Conservation (phyloP, 306 rosid genomes). For the Quercus suber region DNA sequence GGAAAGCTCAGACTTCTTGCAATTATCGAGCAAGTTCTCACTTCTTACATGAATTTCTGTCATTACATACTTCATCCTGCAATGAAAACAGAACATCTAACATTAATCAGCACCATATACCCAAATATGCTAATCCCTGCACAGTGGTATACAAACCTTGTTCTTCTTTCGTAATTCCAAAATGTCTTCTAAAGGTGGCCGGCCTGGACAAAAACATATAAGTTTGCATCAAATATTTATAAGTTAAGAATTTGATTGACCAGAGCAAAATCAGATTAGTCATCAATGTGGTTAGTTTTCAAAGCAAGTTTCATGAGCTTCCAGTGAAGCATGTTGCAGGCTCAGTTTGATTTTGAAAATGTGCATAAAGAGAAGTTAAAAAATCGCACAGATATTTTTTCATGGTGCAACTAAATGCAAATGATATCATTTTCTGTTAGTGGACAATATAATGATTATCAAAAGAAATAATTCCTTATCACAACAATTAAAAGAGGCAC, state of each 20-base stretch:
- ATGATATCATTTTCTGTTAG: background rate
- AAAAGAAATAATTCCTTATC: background rate
- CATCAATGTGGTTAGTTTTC: background rate
- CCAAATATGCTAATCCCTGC: slow-evolving; percentile 3
- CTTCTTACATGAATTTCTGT: slow-evolving; percentile 60
- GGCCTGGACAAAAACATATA: slow-evolving; percentile 48
- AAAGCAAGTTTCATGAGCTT: background rate
- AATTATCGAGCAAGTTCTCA: slow-evolving; percentile 29
- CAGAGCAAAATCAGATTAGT: background rate
- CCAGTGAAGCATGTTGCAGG: background rate
- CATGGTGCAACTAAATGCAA: background rate
- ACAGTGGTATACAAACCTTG: slow-evolving; percentile 43
- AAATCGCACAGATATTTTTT: background rate
- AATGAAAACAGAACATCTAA: slow-evolving; percentile 5
- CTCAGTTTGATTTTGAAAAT: background rate
- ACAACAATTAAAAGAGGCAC: background rate
- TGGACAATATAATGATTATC: background rate
- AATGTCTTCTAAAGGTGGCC: slow-evolving; percentile 77
- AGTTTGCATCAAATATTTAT: background rate
- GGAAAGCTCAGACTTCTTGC: background rate
- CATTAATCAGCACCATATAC: background rate
- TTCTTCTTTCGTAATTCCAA: slow-evolving; percentile 56
- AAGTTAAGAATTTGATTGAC: background rate
- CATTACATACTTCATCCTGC: slow-evolving; percentile 72
- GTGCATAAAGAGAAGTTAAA: background rate